Base-by-base conservation (phyloP, 163 green algal genomes). In the Chlorella variabilis region DNA sequence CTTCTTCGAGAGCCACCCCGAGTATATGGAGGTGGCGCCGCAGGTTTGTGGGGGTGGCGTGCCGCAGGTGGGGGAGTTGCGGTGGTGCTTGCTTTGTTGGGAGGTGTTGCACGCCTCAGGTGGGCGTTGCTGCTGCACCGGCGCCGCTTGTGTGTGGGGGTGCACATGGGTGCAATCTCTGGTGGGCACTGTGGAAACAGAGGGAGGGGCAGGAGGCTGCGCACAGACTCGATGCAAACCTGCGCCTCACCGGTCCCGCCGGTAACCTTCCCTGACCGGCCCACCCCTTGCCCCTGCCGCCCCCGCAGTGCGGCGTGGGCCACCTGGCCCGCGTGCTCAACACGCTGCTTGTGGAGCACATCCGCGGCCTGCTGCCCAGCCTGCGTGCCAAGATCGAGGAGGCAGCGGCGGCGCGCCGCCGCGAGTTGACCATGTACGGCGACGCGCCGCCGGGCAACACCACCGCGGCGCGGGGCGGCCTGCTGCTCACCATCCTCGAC, bases 401-500 rank as follows among this genome's bases (percentile, higher is more conserved):
- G 23, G 73, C 84, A 29, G 4, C 80, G 3, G 59, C 49, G 5
- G 62, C 48, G 13, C 39, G 49, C 36, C 58, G 73, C 54, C 36
- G 38, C 17, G 93, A 96, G 90, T 80, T 95, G 33, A 36, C 61
- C 34, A 73, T 85, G 39, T 89, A 92, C 54, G 93, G 93, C 17
- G 92, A 95, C 11, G 78, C 88, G 11, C 82, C 89, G 41, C 87
- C 88, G 25, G 88, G 91, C 5, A 51, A 85, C 54, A 89, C 87
- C 42, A 80, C 75, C 66, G 90, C 86, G 27, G 82, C 89, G 6
- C 87, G 92, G 38, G 92, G 93, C 49, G 94, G 91, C 21, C 80
- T 93, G 85, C 90, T 98, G 85, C 86, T 98, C 85, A 89, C 92
- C 62, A 86, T 98, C 81, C 90, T 98, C 80, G 95, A 94, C 70